These are phyloP conservation scores for Kingdonia uniflora DNA, from an alignment of 164 flowering plant species.

Conservation along the genomic window DNA sequence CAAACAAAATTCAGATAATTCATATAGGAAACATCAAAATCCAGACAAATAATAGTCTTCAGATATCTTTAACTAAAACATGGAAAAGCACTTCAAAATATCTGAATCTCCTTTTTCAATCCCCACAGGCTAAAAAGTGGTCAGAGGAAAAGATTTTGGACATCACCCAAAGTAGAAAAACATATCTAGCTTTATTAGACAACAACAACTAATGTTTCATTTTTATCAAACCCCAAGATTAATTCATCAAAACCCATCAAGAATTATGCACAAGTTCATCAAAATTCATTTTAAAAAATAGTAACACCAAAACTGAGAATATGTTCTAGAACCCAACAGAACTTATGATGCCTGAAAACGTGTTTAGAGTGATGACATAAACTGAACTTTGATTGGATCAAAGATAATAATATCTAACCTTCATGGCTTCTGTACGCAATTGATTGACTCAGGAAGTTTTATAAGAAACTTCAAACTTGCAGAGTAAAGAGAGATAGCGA, in stretches of 20 bases:
- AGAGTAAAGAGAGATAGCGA: too few species aligned
- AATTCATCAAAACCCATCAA: not conserved
- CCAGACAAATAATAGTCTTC: not conserved
- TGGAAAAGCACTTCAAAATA: not conserved
- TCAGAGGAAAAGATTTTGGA: not conserved
- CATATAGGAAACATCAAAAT: not conserved
- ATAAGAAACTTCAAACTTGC: too few species aligned
- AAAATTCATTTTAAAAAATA: not conserved
- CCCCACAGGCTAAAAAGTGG: not conserved
- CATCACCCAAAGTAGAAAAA: not conserved
- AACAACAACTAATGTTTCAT: not conserved
- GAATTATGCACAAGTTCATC: not conserved
- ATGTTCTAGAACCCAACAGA: too few species aligned
- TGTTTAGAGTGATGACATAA: too few species aligned
- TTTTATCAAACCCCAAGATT: not conserved
- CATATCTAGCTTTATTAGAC: not conserved
- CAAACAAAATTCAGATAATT: not conserved
- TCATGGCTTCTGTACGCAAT: too few species aligned
- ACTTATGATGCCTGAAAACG: too few species aligned
- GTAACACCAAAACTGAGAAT: too few species aligned
- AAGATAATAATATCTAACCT: too few species aligned
- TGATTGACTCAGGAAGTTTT: too few species aligned
- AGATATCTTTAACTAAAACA: not conserved
- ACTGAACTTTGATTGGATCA: too few species aligned
- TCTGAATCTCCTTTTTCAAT: not conserved